A percentile compares a stretch with the other conserved stretches of the same genome.
phyloP scores from a whole-genome alignment of 2,329 filamentous ascomycete genomes.

The Stachybotrys chartarum region DNA sequence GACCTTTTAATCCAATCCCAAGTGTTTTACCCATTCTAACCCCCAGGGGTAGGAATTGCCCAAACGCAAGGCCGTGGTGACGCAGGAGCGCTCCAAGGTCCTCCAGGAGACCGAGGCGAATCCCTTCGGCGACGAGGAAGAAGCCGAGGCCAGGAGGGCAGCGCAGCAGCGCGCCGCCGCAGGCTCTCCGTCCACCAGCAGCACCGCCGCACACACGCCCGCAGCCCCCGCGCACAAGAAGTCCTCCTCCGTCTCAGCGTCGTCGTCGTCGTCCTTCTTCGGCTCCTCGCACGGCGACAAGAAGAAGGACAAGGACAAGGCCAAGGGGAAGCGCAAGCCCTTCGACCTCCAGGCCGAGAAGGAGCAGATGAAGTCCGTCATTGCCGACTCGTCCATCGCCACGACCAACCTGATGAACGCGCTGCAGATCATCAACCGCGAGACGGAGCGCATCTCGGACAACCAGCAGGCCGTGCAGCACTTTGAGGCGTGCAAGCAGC shows the following conservation, averaged over 20 bases:
- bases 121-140: slow-evolving; percentile 61
- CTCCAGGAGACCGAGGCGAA: slow-evolving; percentile 73
- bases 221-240: slow-evolving; percentile 19
- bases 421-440: slow-evolving; percentile 84
- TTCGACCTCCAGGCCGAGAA: slow-evolving; percentile 88
- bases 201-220: neutral
- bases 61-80: slow-evolving; percentile 62
- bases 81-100: slow-evolving; percentile 74
- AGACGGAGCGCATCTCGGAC: slow-evolving; percentile 79
- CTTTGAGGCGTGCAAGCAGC: slow-evolving; percentile 80
- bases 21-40: too few species aligned
- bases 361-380: slow-evolving; percentile 76
- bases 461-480: slow-evolving; percentile 66
- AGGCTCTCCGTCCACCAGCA: slow-evolving; percentile 10
- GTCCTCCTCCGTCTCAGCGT: slow-evolving; percentile 29
- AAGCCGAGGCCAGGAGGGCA: slow-evolving; percentile 38
- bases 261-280: slow-evolving; percentile 30
- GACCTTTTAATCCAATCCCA: slow-evolving; percentile 1
- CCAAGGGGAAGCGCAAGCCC: slow-evolving; percentile 51
- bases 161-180: slow-evolving; percentile 14
- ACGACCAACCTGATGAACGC: slow-evolving; percentile 87
- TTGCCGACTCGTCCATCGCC: slow-evolving; percentile 82
- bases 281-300: slow-evolving; percentile 40
- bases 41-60: slow-evolving; percentile 45
- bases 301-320: slow-evolving; percentile 38